Conservation (phyloP, 768 basidiomycete genomes). For the Suillus brevipes region DNA sequence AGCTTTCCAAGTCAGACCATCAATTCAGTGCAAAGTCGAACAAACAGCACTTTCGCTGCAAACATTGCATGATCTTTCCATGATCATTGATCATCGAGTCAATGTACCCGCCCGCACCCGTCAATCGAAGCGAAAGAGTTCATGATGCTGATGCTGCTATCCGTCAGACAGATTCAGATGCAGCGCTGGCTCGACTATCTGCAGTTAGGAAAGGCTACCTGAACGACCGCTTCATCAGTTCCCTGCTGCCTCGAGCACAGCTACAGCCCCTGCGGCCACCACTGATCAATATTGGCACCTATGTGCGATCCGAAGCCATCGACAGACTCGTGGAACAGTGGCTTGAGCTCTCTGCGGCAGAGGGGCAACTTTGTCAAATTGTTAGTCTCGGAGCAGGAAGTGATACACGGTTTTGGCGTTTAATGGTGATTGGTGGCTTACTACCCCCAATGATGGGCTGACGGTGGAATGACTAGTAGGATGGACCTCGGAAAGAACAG, state of each 20-base stretch:
- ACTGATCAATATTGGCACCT: conserved; percentile 94
- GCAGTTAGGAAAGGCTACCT: conserved; percentile 82
- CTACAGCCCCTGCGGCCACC: conserved; percentile 67
- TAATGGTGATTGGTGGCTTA: conserved; percentile 52
- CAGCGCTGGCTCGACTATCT: conserved; percentile 81
- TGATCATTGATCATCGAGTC: background rate
- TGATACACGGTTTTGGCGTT: conserved; percentile 93
- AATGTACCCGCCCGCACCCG: conserved; percentile 4
- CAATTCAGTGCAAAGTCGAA: background rate
- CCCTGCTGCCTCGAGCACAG: conserved; percentile 69
- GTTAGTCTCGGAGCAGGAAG: conserved; percentile 95
- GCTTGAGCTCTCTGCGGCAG: conserved; percentile 45
- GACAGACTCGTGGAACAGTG: conserved; percentile 74
- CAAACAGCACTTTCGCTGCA: background rate
- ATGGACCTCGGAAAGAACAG: conserved; percentile 48
- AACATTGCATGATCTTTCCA: background rate
- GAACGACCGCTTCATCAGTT: conserved; percentile 67
- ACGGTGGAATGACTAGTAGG: conserved; percentile 40
- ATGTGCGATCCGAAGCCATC: conserved; percentile 77
- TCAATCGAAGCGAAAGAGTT: conserved; percentile 15
- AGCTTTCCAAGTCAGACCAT: no score
- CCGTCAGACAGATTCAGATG: conserved; percentile 81
- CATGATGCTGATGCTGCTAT: conserved; percentile 60
- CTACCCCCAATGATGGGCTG: conserved; percentile 13
- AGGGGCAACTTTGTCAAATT: conserved; percentile 68